Percentiles rank a stretch among this genome's conserved stretches.
Evolutionary conservation across 2,329 filamentous ascomycete species (phyloP).

Genomic region (Zasmidium cellare): DNA sequence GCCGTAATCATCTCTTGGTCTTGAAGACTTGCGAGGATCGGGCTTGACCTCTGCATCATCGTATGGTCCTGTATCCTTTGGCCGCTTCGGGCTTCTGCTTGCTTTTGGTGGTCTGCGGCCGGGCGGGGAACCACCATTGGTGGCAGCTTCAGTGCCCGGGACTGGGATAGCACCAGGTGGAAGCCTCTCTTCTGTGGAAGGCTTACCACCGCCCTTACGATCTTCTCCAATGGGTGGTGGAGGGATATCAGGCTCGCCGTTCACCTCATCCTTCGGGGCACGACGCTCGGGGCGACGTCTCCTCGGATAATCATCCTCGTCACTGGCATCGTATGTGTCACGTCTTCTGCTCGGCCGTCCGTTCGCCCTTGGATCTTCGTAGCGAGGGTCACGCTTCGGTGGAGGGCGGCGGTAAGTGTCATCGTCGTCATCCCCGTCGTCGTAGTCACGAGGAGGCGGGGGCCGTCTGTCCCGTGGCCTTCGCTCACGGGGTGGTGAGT

Average conservation of each 20-base stretch:
- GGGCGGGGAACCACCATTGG: background rate
- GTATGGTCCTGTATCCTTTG: background rate
- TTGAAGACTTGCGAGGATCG: constrained; percentile 3
- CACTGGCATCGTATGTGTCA: constrained; percentile 31
- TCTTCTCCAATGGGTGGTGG: constrained; percentile 26
- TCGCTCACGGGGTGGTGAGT: constrained; percentile 12
- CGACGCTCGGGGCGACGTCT: constrained; percentile 13
- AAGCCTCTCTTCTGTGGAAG: constrained; percentile 6
- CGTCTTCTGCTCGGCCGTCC: constrained; percentile 13
- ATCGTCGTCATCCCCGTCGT: constrained; percentile 22
- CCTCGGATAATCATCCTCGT: constrained; percentile 28
- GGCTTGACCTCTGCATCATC: constrained; percentile 4
- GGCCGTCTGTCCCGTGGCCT: constrained; percentile 18
- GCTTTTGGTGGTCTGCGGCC: constrained; percentile 7
- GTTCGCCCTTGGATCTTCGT: constrained; percentile 17
- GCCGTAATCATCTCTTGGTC: constrained; percentile 4
- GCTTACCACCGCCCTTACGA: constrained; percentile 10
- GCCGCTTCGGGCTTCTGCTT: constrained; percentile 5
- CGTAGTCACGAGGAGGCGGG: constrained; percentile 14
- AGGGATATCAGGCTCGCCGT: constrained; percentile 19
- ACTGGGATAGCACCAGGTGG: constrained; percentile 15
- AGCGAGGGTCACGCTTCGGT: constrained; percentile 12
- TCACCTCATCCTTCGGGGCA: constrained; percentile 12
- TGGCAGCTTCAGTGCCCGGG: constrained; percentile 11
- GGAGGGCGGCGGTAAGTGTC: constrained; percentile 18